Conservation (phyloP, 1,284 basidiomycete genomes). For the Pseudomicrostroma phylloplanum region DNA sequence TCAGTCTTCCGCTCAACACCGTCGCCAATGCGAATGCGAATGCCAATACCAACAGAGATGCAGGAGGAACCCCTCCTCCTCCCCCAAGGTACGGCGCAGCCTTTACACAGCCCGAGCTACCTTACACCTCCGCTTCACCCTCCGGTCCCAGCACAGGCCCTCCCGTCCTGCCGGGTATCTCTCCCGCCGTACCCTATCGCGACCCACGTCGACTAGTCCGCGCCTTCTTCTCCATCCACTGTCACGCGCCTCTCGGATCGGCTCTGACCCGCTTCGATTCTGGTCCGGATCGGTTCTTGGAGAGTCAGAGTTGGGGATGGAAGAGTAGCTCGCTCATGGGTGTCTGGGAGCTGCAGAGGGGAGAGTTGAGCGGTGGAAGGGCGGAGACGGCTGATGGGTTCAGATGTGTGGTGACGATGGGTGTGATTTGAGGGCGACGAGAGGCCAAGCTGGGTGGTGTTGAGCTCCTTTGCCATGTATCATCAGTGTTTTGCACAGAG, state of each 20-base stretch:
- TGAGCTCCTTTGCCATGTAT: no score
- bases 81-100: neutral
- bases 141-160: neutral
- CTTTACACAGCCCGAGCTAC: neutral
- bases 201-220: slow-evolving; percentile 53
- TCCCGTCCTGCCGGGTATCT: slow-evolving; percentile 5
- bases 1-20: neutral
- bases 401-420: slow-evolving; percentile 69
- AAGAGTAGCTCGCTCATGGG: slow-evolving; percentile 52
- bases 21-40: neutral
- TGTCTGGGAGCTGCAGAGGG: slow-evolving; percentile 48
- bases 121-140: neutral
- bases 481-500: no score
- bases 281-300: slow-evolving; percentile 74
- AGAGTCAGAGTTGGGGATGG: slow-evolving; percentile 59
- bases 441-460: no score
- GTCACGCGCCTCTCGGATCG: slow-evolving; percentile 71
- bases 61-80: neutral
- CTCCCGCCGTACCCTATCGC: slow-evolving; percentile 42
- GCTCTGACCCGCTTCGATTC: slow-evolving; percentile 77
- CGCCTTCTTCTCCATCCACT: slow-evolving; percentile 73
- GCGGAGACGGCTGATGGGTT: slow-evolving; percentile 44
- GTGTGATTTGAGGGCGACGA: slow-evolving; percentile 76
- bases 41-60: neutral
- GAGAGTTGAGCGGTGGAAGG: slow-evolving; percentile 52